These are phyloP conservation scores for Ceratobasidium sp. DNA, from an alignment of 1,284 basidiomycete genomes.

Conservation along the genomic window DNA sequence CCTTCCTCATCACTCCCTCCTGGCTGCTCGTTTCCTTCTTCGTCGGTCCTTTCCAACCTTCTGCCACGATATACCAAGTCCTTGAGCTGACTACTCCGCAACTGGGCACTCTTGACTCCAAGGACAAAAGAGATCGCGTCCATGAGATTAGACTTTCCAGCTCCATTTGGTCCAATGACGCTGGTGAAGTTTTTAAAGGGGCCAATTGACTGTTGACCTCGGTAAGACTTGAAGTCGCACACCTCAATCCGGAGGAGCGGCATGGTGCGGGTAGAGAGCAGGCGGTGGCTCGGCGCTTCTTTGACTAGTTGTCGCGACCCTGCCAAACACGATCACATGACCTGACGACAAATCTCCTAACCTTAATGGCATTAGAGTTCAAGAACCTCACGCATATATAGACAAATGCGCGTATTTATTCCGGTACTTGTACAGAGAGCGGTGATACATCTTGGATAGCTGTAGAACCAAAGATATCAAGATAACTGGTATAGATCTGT, in stretches of 20 bases:
- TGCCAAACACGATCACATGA: conserved; percentile 34
- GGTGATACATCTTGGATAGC: background rate
- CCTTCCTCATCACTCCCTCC: conserved; percentile 47
- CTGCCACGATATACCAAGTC: conserved; percentile 96
- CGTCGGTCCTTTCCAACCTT: conserved; percentile 67
- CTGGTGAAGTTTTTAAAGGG: conserved; percentile 95
- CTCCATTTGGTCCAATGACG: conserved; percentile 98
- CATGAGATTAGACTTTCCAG: conserved; percentile 99
- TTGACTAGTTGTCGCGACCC: background rate
- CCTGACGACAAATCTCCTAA: background rate
- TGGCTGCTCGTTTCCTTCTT: conserved; percentile 57
- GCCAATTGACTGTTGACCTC: conserved; percentile 86
- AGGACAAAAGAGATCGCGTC: conserved; percentile 99
- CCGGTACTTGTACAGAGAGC: background rate
- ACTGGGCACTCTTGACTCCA: conserved; percentile 92
- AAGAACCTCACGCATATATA: conserved; percentile 21
- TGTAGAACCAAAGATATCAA: background rate
- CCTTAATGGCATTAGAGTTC: conserved; percentile 26
- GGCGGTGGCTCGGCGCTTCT: conserved; percentile 33
- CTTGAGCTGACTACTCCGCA: conserved; percentile 92
- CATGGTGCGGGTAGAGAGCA: conserved; percentile 58
- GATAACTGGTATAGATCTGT: background rate
- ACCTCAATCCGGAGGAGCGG: conserved; percentile 84
- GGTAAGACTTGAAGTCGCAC: conserved; percentile 94
- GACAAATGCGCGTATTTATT: conserved; percentile 23